Conservation (phyloP, 2,329 filamentous ascomycete species). For the Bipolaris victoriae region DNA sequence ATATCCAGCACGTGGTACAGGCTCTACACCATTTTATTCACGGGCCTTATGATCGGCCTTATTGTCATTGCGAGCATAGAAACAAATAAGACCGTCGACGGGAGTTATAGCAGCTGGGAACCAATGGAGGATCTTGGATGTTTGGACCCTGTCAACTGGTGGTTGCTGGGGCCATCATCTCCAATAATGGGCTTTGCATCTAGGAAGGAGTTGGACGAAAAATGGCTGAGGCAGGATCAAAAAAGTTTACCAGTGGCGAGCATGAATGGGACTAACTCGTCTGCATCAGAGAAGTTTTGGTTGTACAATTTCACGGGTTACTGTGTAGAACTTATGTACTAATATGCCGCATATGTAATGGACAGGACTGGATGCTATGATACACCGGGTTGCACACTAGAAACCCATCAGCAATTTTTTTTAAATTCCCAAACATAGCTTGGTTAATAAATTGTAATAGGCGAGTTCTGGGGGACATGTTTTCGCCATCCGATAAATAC, state of each 20-base stretch:
- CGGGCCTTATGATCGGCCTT: slow-evolving; percentile 5
- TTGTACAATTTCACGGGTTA: neutral
- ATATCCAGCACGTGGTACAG: slow-evolving; percentile 20
- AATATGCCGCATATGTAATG: too few species aligned
- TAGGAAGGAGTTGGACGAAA: neutral
- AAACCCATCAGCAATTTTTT: too few species aligned
- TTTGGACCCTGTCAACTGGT: neutral
- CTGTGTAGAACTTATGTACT: neutral
- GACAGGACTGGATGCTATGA: neutral
- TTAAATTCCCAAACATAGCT: too few species aligned
- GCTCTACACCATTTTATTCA: slow-evolving; percentile 18
- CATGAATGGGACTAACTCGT: neutral
- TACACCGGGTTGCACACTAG: neutral
- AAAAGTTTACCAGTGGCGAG: neutral
- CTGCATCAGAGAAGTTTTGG: neutral
- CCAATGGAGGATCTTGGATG: neutral
- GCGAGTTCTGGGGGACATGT: too few species aligned
- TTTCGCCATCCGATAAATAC: too few species aligned
- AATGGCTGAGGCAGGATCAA: neutral
- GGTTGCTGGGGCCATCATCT: neutral
- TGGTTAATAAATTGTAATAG: too few species aligned
- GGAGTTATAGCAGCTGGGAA: neutral
- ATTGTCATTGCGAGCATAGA: slow-evolving; percentile 18
- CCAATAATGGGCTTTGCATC: neutral
- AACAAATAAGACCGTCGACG: neutral